A percentile compares a stretch with the other conserved stretches of the same genome.
Conservation (phyloP, 805 yeast genomes). For the Suhomyces faveliae region DNA sequence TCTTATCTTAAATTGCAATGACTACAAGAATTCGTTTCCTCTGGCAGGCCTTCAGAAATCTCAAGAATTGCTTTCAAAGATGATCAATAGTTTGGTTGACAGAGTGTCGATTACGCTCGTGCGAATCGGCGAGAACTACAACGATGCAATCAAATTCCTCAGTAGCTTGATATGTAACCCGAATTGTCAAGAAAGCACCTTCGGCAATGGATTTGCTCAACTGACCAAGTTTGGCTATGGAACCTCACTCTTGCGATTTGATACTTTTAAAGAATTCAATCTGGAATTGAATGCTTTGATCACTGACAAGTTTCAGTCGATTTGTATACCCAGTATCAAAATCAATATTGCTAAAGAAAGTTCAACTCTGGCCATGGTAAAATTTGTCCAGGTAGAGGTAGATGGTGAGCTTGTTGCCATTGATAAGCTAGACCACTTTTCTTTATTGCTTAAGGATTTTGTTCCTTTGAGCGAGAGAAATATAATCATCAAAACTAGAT, state of each 20-base stretch:
- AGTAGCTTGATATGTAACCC: constrained; percentile 13
- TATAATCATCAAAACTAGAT: constrained; percentile 14
- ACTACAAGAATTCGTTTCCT: constrained; percentile 5
- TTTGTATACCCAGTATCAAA: constrained; percentile 22
- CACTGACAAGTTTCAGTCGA: constrained; percentile 14
- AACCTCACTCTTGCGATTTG: constrained; percentile 17
- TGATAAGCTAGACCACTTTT: constrained; percentile 6
- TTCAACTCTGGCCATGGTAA: constrained; percentile 14
- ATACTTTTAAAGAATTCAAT: constrained; percentile 17
- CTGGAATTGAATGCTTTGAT: constrained; percentile 13
- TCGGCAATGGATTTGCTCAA: not conserved
- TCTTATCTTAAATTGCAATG: constrained; percentile 11
- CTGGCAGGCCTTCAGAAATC: constrained; percentile 3
- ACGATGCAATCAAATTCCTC: constrained; percentile 16
- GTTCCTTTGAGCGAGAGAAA: constrained; percentile 15
- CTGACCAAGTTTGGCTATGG: constrained; percentile 15
- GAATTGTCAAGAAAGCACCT: constrained; percentile 1
- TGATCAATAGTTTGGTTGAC: constrained; percentile 12
- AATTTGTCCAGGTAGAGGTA: constrained; percentile 20
- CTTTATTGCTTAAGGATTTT: constrained; percentile 15
- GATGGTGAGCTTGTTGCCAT: constrained; percentile 21
- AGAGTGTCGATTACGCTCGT: constrained; percentile 23
- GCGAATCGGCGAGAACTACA: constrained; percentile 22
- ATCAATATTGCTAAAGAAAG: constrained; percentile 16
- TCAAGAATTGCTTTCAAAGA: not conserved